Evolutionary conservation across 495 filamentous ascomycete genomes (phyloP).

Genomic region (Daldinia grandis): DNA sequence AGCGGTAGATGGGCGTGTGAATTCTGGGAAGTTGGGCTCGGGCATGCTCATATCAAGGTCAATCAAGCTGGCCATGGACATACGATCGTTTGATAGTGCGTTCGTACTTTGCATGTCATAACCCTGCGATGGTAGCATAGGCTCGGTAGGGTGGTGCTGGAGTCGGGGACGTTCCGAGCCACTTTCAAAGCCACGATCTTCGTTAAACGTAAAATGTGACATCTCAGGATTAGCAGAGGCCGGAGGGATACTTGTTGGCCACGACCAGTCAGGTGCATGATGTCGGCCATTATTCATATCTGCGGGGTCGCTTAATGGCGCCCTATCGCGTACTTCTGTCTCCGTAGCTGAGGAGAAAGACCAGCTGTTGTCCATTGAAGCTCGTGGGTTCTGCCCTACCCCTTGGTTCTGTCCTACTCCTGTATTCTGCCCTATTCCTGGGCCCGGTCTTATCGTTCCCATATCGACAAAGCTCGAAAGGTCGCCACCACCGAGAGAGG

Average conservation of each 20-base stretch:
- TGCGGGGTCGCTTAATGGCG: constrained; percentile 60
- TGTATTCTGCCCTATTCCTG: constrained; percentile 17
- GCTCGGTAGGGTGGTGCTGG: constrained; percentile 61
- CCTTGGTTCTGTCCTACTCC: constrained; percentile 38
- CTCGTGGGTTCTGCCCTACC: constrained; percentile 43
- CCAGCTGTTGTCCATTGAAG: constrained; percentile 55
- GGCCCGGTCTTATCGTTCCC: constrained; percentile 64
- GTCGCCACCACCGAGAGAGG: constrained; percentile 55
- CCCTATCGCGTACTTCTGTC: constrained; percentile 54
- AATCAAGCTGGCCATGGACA: constrained; percentile 57
- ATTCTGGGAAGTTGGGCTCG: constrained; percentile 46
- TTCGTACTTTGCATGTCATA: constrained; percentile 43
- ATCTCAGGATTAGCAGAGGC: constrained; percentile 61
- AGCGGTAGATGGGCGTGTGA: constrained; percentile 60
- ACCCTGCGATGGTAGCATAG: constrained; percentile 53
- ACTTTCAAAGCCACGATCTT: constrained; percentile 43
- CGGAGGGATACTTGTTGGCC: constrained; percentile 60
- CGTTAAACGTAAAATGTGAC: constrained; percentile 57
- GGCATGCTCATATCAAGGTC: constrained; percentile 62
- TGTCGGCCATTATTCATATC: constrained; percentile 57
- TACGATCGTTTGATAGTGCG: constrained; percentile 46
- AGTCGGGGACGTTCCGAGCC: constrained; percentile 54
- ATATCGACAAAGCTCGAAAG: constrained; percentile 66
- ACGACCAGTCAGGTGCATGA: constrained; percentile 69
- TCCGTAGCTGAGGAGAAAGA: constrained; percentile 50